phyloP scores from a whole-genome alignment of 306 rosid genomes.

The Prunus mira region DNA sequence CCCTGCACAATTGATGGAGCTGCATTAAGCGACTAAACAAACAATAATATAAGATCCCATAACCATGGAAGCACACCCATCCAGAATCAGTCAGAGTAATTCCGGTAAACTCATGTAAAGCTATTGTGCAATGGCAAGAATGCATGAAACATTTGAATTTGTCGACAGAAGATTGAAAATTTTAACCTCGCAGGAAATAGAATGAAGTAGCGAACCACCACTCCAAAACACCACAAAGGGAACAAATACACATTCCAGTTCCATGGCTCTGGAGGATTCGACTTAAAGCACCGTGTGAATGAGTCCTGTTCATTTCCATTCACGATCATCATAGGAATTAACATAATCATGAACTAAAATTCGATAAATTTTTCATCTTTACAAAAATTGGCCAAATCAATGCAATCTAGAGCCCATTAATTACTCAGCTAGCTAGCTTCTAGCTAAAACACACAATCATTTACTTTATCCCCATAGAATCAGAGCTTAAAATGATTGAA shows the following conservation, averaged over 20 bases:
- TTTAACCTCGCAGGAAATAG: slow-evolving; percentile 78
- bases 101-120: background rate
- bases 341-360: background rate
- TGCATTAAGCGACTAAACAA: slow-evolving; percentile 4
- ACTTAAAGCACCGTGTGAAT: slow-evolving; percentile 95
- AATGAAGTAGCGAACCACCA: slow-evolving; percentile 73
- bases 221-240: slow-evolving; percentile 97
- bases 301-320: slow-evolving; percentile 56
- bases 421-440: background rate
- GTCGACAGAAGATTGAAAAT: background rate
- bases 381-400: background rate
- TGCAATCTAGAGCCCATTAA: slow-evolving; percentile 11
- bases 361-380: background rate
- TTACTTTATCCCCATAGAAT: background rate
- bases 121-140: slow-evolving; percentile 4
- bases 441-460: background rate
- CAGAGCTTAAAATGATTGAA: background rate
- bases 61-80: slow-evolving; percentile 12
- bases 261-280: slow-evolving; percentile 96
- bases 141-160: background rate
- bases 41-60: background rate
- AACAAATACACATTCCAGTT: slow-evolving; percentile 94
- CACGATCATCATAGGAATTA: background rate
- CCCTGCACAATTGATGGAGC: slow-evolving; percentile 53
- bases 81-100: background rate